Base-by-base conservation (phyloP, 2,329 filamentous ascomycete species). In the Penicillium sp. region DNA sequence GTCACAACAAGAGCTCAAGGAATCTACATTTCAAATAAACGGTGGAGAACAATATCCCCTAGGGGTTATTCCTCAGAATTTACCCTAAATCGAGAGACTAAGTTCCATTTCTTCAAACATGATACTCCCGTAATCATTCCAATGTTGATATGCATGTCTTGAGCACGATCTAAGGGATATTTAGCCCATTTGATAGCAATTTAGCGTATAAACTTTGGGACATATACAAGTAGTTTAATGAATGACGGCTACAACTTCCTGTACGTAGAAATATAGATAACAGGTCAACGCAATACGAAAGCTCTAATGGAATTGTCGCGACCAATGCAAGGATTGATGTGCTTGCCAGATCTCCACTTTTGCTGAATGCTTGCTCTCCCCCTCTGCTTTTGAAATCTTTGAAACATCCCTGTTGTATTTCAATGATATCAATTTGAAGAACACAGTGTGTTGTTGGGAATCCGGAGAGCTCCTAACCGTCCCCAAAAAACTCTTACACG, bases 311-410 rank as follows among this genome's bases (percentile, higher is more conserved):
- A 48, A 19, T 16, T 53, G 44, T 36, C 33, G 50, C 11, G 44
- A 48, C 37, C 19, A 31, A 43, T 36, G 37, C 14, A 30, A 53
- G 30, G 25, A 35, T 40, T 42, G 44, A 49, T 53, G 44, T 52
- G 50, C 35, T 38, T 25, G 16, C 36, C 44, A 28, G 9, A 12
- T 50, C 22, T 48, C 49, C 49, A 45, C 48, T 44, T 43, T 19
- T 26, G 19, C 12, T 30, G 16, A 42, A 41, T n/a, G 26, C 44
- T 26, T 30, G 37, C 41, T 28, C 41, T 17, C 48, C 17, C 19
- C 16, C 19, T n/a, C 42, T 40, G 30, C 16, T 42, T 25, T 49
- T 25, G n/a, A 17, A 22, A 30, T 25, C 19, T 19, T 41, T 16
- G 11, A 48, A 38, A 1, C 26, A 25, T 25, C 14, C 10, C 6